Conservation (phyloP, 2,329 filamentous ascomycete species). For the Cladosporium oxysporum region DNA sequence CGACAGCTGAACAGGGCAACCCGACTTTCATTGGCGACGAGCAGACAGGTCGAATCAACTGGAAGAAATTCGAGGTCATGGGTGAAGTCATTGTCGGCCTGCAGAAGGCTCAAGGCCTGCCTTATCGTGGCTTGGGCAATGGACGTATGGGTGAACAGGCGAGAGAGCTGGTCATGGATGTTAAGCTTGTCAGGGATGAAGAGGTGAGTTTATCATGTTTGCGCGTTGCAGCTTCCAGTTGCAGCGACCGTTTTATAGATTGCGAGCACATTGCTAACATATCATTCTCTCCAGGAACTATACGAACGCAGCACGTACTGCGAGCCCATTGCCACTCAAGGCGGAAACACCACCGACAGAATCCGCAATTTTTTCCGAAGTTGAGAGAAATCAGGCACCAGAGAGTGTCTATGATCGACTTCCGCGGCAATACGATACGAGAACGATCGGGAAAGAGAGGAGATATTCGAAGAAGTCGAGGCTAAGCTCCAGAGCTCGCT, state of each 20-base stretch:
- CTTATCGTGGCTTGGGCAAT: conserved; percentile 67
- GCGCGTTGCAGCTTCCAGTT: background rate
- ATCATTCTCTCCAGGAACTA: conserved; percentile 50
- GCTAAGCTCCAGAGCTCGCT: background rate
- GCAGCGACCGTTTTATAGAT: background rate
- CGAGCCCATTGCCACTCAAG: conserved; percentile 42
- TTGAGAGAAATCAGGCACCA: background rate
- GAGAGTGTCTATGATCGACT: background rate
- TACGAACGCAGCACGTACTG: conserved; percentile 60
- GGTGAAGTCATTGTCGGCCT: conserved; percentile 88
- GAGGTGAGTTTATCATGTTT: conserved; percentile 64
- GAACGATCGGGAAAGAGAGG: background rate
- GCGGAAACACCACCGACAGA: conserved; percentile 6
- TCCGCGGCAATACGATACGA: background rate
- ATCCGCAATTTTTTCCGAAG: conserved; percentile 12
- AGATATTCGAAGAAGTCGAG: background rate
- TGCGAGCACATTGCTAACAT: conserved; percentile 23
- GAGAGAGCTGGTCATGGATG: conserved; percentile 76
- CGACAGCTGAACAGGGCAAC: conserved; percentile 90
- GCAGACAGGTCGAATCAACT: conserved; percentile 69
- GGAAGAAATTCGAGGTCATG: conserved; percentile 97
- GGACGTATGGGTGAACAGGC: conserved; percentile 55
- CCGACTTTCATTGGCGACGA: conserved; percentile 74
- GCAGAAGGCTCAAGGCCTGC: conserved; percentile 84
- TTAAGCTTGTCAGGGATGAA: conserved; percentile 79